Evolutionary conservation across 176 grass and related monocot genomes (phyloP).

Genomic region (Saccharum spontaneum): DNA sequence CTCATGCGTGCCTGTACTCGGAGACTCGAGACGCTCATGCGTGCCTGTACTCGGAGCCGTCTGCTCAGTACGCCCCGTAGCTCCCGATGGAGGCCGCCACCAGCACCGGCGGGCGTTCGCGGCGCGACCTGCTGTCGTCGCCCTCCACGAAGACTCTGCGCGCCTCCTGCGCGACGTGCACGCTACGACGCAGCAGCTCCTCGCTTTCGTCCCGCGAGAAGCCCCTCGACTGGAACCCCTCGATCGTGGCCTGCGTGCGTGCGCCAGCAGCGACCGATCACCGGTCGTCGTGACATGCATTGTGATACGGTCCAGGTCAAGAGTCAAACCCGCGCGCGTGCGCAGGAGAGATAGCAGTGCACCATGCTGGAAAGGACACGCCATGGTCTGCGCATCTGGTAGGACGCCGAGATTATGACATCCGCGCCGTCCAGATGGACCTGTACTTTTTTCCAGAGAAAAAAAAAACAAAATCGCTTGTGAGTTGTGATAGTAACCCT

Average conservation of each 20-base stretch:
- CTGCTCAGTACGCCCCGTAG: conserved; percentile 33
- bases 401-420: conserved; percentile 37
- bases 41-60: conserved; percentile 38
- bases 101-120: not conserved
- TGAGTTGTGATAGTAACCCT: not conserved
- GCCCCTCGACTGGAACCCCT: conserved; percentile 32
- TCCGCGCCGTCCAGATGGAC: conserved; percentile 34
- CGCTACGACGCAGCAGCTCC: conserved; percentile 35
- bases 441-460: not conserved
- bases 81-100: conserved; percentile 40
- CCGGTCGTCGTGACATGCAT: not conserved
- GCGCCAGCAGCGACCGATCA: not conserved
- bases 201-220: conserved; percentile 25
- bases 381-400: not conserved
- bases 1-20: conserved; percentile 12
- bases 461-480: not conserved
- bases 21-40: not conserved
- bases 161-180: conserved; percentile 45
- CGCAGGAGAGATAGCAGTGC: too few relatives aligned
- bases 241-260: conserved; percentile 29
- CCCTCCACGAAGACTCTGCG: conserved; percentile 22
- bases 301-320: not conserved
- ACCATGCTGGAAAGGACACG: not conserved
- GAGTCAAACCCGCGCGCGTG: not conserved
- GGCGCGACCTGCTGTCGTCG: not conserved